These are phyloP conservation scores for Spathaspora hagerdaliae DNA, from an alignment of 805 yeast species.

Conservation along the genomic window DNA sequence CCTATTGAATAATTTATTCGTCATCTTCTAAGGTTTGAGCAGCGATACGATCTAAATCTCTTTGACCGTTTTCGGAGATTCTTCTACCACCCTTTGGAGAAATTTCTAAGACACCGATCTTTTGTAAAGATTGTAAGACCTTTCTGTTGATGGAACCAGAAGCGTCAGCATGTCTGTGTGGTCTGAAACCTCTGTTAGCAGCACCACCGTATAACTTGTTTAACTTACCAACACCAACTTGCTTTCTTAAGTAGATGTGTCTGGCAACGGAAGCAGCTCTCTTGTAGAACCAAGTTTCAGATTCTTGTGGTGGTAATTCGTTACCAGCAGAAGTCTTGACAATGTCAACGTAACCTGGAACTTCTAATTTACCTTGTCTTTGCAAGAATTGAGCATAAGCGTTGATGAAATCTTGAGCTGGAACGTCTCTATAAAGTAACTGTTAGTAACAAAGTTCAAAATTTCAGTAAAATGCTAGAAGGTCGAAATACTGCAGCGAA, in stretches of 20 bases:
- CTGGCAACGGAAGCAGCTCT: slow-evolving; percentile 99
- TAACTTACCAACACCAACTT: slow-evolving; percentile 98
- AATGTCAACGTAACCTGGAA: slow-evolving; percentile 99
- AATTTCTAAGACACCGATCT: slow-evolving; percentile 94
- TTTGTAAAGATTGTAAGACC: slow-evolving; percentile 96
- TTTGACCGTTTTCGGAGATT: slow-evolving; percentile 98
- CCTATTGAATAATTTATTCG: slow-evolving; percentile 32
- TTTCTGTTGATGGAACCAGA: slow-evolving; percentile 99
- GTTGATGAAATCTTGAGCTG: slow-evolving; percentile 99
- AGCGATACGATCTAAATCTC: slow-evolving; percentile 99
- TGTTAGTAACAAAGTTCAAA: slow-evolving; percentile 25
- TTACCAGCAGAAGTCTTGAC: slow-evolving; percentile 99
- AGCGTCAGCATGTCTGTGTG: slow-evolving; percentile 97
- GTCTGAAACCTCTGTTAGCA: slow-evolving; percentile 97
- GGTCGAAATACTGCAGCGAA: not conserved
- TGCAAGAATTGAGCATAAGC: slow-evolving; percentile 99
- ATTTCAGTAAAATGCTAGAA: not conserved
- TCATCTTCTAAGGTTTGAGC: slow-evolving; percentile 97
- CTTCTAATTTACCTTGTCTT: slow-evolving; percentile 99
- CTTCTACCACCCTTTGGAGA: slow-evolving; percentile 99
- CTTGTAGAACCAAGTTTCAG: slow-evolving; percentile 99
- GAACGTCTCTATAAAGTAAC: slow-evolving; percentile 84
- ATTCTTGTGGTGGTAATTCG: slow-evolving; percentile 99
- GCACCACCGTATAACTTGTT: slow-evolving; percentile 99
- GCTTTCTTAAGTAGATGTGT: slow-evolving; percentile 99